These are phyloP conservation scores for Urostyla sp. DNA, from an alignment of 73 alveolate species.

Conservation along the genomic window DNA sequence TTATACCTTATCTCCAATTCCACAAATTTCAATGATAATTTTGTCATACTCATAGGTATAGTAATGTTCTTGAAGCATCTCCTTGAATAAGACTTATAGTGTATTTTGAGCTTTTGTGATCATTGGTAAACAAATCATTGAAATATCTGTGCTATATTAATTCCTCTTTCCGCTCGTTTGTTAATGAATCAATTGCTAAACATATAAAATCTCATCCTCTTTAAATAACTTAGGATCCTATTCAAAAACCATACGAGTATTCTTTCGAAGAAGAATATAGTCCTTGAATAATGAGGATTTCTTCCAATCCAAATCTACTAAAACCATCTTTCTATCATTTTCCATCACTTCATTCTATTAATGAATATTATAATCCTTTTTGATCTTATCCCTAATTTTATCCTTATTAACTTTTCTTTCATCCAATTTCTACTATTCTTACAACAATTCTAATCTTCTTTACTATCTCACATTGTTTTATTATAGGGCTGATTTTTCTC, in stretches of 20 bases:
- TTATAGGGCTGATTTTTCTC: too few species aligned
- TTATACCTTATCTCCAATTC: background rate
- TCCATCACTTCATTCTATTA: too few species aligned
- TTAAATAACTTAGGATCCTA: background rate
- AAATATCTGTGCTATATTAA: background rate
- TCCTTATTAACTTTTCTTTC: background rate
- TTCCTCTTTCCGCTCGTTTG: too few species aligned
- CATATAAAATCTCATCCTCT: conserved; percentile 45
- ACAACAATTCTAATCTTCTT: background rate
- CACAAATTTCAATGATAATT: background rate
- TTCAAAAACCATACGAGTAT: conserved; percentile 9
- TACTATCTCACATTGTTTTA: background rate
- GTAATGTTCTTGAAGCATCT: background rate
- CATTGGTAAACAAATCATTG: conserved; percentile 15
- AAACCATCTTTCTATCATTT: too few species aligned
- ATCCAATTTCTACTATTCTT: conserved; percentile 12
- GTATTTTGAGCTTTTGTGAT: conserved; percentile 32
- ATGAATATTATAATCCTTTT: conserved; percentile 11
- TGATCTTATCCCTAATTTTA: conserved; percentile 10
- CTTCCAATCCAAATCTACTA: conserved; percentile 25
- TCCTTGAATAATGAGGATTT: background rate
- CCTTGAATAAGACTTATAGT: conserved; percentile 9
- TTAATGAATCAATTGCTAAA: conserved; percentile 3
- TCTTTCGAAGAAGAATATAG: conserved; percentile 2
- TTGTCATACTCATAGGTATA: conserved; percentile 10